Percentiles rank a stretch among this genome's conserved stretches.
These are phyloP conservation scores for Malus asiatica DNA, from an alignment of 306 rosid species.

Conservation along the genomic window DNA sequence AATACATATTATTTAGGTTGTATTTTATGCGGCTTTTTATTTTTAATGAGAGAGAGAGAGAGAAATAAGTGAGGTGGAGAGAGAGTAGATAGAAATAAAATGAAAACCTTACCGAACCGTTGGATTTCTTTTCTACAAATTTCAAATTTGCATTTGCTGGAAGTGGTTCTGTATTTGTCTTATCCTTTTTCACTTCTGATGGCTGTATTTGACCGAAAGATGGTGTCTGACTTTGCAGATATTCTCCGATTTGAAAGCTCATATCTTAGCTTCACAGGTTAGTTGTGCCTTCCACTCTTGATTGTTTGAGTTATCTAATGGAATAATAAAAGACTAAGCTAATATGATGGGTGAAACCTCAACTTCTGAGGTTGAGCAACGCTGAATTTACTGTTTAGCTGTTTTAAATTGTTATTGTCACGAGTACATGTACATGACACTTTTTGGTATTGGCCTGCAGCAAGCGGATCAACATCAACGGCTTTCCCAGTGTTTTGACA, in stretches of 20 bases:
- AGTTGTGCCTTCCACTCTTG: constrained; percentile 7
- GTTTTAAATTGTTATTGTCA: neutral
- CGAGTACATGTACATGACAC: neutral
- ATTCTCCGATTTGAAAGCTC: constrained; percentile 48
- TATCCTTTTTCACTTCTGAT: neutral
- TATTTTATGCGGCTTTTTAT: neutral
- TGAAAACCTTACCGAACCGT: neutral
- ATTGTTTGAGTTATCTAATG: neutral
- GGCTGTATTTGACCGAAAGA: neutral
- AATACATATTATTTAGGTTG: neutral
- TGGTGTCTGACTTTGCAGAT: constrained; percentile 29
- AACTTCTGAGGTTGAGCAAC: neutral
- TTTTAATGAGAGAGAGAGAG: neutral
- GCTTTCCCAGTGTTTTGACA: constrained; percentile 48
- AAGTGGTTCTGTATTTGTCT: neutral
- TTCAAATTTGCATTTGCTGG: neutral
- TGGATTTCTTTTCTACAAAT: neutral
- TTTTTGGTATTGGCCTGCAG: constrained; percentile 25
- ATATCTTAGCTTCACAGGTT: constrained; percentile 52
- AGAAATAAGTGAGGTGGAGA: neutral
- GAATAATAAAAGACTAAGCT: neutral
- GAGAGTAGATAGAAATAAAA: neutral
- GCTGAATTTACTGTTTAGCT: neutral
- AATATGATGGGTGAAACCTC: neutral
- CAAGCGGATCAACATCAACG: constrained; percentile 50